Evolutionary conservation across 306 rosid species (phyloP).

Genomic region (Casuarina cunninghamiana): DNA sequence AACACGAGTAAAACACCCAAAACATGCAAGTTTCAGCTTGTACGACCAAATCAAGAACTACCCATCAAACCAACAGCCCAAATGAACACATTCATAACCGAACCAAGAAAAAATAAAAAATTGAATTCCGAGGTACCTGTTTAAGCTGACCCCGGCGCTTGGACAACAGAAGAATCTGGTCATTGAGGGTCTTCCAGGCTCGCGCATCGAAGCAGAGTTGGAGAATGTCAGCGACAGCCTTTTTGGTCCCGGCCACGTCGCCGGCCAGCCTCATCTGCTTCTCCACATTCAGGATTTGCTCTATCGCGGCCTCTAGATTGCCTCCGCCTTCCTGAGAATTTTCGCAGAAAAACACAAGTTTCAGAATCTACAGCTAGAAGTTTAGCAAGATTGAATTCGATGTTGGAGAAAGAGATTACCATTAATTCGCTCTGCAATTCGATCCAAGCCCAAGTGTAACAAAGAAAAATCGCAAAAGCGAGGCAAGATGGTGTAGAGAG

Average conservation of each 20-base stretch:
- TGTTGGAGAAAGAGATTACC: neutral
- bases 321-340: constrained; percentile 57
- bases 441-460: neutral
- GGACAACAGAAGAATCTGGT: constrained; percentile 81
- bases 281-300: constrained; percentile 77
- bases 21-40: neutral
- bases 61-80: neutral
- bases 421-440: neutral
- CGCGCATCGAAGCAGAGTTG: constrained; percentile 79
- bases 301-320: constrained; percentile 60
- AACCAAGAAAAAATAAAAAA: neutral
- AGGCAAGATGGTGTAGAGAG: neutral
- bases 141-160: constrained; percentile 97
- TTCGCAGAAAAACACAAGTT: neutral
- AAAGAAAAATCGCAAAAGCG: neutral
- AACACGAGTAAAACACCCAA: neutral
- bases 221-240: constrained; percentile 75
- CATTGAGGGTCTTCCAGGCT: constrained; percentile 90
- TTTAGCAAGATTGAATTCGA: neutral
- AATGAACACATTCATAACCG: neutral
- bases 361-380: neutral
- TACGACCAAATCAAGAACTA: neutral
- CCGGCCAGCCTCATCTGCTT: constrained; percentile 84
- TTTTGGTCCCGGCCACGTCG: constrained; percentile 77
- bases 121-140: constrained; percentile 55